Conservation (phyloP, 2,329 filamentous ascomycete species). For the Ustulina deusta region DNA sequence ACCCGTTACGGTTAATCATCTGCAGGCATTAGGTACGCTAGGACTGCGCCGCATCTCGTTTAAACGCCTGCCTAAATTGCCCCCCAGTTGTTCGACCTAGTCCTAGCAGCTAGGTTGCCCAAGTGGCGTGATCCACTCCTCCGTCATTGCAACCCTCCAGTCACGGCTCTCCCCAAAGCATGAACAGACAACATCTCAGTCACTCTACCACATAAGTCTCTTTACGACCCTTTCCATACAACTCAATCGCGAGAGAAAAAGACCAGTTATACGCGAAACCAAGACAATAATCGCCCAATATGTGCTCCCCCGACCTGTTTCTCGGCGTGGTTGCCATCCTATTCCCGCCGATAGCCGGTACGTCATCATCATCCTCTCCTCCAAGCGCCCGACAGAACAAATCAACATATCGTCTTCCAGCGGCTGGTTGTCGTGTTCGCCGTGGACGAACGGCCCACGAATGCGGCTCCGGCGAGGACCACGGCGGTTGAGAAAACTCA, state of each 20-base stretch:
- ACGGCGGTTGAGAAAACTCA: not conserved
- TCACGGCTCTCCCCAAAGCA: slow-evolving; percentile 13
- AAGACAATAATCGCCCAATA: slow-evolving; percentile 46
- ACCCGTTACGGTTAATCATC: not conserved
- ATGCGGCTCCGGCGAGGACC: not conserved
- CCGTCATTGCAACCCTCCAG: slow-evolving; percentile 28
- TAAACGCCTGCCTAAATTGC: slow-evolving; percentile 36
- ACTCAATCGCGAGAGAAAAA: not conserved
- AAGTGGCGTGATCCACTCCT: slow-evolving; percentile 37
- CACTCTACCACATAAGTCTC: slow-evolving; percentile 1
- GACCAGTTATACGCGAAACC: not conserved
- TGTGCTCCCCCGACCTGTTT: slow-evolving; percentile 73
- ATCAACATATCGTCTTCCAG: not conserved
- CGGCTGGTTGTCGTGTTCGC: not conserved
- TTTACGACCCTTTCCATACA: not conserved
- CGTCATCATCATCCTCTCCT: slow-evolving; percentile 50
- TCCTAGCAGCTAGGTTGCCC: not conserved
- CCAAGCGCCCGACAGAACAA: not conserved
- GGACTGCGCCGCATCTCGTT: slow-evolving; percentile 15
- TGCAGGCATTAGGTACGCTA: slow-evolving; percentile 6
- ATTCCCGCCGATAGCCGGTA: slow-evolving; percentile 74
- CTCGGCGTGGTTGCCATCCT: slow-evolving; percentile 73
- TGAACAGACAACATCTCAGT: slow-evolving; percentile 2
- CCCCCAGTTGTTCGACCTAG: no score
- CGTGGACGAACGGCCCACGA: not conserved